Evolutionary conservation across 805 yeast genomes (phyloP).

Genomic region (Candida silvatica): DNA sequence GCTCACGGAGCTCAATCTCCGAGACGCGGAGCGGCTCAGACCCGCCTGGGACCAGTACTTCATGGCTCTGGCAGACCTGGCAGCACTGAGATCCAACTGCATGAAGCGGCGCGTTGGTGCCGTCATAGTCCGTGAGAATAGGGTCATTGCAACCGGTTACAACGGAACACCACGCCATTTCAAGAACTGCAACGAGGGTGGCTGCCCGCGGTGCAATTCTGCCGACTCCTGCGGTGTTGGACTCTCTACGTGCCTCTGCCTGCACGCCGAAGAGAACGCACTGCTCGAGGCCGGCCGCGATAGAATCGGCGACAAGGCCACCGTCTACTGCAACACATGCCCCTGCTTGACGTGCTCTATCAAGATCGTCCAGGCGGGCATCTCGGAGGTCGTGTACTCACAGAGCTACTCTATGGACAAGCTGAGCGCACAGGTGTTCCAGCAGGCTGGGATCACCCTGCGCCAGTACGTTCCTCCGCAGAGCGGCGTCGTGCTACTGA

Average conservation of each 20-base stretch:
- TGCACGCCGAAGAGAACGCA: slow-evolving; percentile 98
- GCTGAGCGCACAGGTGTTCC: slow-evolving; percentile 60
- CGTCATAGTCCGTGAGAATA: slow-evolving; percentile 75
- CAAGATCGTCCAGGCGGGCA: slow-evolving; percentile 90
- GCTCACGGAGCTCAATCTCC: slow-evolving; percentile 32
- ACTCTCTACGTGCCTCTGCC: slow-evolving; percentile 78
- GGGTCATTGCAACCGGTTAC: slow-evolving; percentile 94
- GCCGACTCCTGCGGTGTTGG: slow-evolving; percentile 56
- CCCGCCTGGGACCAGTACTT: slow-evolving; percentile 97
- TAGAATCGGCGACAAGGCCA: slow-evolving; percentile 56
- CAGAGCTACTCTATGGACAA: slow-evolving; percentile 90
- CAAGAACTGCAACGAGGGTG: slow-evolving; percentile 90
- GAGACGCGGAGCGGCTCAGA: slow-evolving; percentile 53
- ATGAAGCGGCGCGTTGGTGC: slow-evolving; percentile 98
- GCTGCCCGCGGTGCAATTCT: slow-evolving; percentile 82
- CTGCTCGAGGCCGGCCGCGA: slow-evolving; percentile 90
- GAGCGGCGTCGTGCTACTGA: slow-evolving; percentile 15
- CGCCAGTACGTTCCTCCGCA: slow-evolving; percentile 47
- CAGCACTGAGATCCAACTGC: slow-evolving; percentile 88
- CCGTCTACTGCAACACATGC: slow-evolving; percentile 89
- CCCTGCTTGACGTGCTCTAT: slow-evolving; percentile 96
- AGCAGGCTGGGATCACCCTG: slow-evolving; percentile 62
- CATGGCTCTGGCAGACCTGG: slow-evolving; percentile 88
- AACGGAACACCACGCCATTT: slow-evolving; percentile 94
- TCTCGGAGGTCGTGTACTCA: slow-evolving; percentile 85